Base-by-base conservation (phyloP, 2,329 filamentous ascomycete species). In the Fragosphaeria purpurea region DNA sequence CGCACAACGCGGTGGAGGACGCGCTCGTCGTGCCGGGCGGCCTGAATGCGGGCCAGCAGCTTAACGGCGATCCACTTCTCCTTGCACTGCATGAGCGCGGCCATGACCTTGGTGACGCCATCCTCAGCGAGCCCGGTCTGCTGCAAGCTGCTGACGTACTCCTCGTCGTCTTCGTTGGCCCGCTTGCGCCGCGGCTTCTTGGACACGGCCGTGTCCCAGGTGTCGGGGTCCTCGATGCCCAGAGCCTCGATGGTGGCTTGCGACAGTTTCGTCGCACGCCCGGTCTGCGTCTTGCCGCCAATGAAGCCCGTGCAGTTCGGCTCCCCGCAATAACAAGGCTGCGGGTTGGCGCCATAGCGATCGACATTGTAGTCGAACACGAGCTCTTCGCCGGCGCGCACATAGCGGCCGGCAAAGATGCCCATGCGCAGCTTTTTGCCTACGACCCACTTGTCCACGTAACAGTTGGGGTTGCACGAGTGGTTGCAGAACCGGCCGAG, bases 301-400 rank as follows among this genome's bases (percentile, higher is more conserved):
- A 98, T 96, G 67, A 88, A 97, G 49, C 93, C 93, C 22, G 89
- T 88, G 68, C 93, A 98, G 63, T 96, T 97, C 13, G 83, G 76
- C 68, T 98, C 93, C 55, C 82, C 90, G 66, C 93, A 98, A 67
- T 97, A 97, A 69, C 93, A 98, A 33, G 88, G 89, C 67, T 97
- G 91, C 42, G 93, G 91, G 60, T 98, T 89, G 42, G 93, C 90
- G 56, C 93, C 93, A 64, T 98, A 98, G 57, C 93, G 84, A 68
- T 98, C 93, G 57, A 98, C 93, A 61, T 98, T 98, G 79, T 98
- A 98, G 72, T 98, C 96, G 75, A 98, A 98, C 30, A 95, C 90
- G 51, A 98, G 74, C 67, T 98, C 93, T 67, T 98, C 93, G 50
- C 93, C 93, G 13, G 86, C 83, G 63, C 83, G 82, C 63, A 98